Evolutionary conservation across 768 basidiomycete genomes (phyloP), one percentile per base, ranked within the genome.

Genomic region (Holtermanniella nyarrowii): DNA sequence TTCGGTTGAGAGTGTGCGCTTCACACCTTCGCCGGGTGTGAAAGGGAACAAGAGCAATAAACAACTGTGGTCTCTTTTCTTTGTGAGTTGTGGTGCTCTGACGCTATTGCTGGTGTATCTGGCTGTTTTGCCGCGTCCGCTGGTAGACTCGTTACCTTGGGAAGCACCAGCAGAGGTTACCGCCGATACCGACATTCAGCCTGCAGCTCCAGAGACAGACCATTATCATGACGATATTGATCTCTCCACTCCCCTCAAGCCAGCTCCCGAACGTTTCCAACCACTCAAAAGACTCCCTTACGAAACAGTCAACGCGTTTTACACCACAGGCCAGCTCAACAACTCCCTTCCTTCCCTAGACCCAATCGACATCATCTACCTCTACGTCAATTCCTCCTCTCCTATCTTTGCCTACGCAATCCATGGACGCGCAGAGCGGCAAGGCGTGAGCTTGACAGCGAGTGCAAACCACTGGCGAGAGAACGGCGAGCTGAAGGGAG

Each of bases 381-480:
- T 65, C 12, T 71, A 55, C 42, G 69, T 71, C 11, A 71, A 71
- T 42, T 59, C 62, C 1, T 57, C 61, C 0, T 61, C 60, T 3
- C 54, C 55, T 7, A 42, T 59, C 23, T 57, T 68, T 22, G 59
- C 59, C 20, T 31, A 44, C 2, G 63, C 48, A 18, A 50, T 60
- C 37, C 31, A 49, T 3, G 26, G 31, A 4, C 31, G 53, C 2
- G 55, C 53, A 3, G 52, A 49, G 5, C 16, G 44, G 21, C 64
- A 65, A 40, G 56, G 56, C 5, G 18, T 65, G 5, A 20, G 27
- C 13, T 7, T 48, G 18, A 40, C 26, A 24, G 60, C 61, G 4
- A 50, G 48, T n/a, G 55, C 44, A 12, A 48, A 54, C 22, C 62
- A 62, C 45, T 71, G 58, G 59, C 43, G 69, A 25, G 67, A 68